These are phyloP conservation scores for Cercospora sesami DNA, from an alignment of 2,329 filamentous ascomycete genomes.

Conservation along the genomic window DNA sequence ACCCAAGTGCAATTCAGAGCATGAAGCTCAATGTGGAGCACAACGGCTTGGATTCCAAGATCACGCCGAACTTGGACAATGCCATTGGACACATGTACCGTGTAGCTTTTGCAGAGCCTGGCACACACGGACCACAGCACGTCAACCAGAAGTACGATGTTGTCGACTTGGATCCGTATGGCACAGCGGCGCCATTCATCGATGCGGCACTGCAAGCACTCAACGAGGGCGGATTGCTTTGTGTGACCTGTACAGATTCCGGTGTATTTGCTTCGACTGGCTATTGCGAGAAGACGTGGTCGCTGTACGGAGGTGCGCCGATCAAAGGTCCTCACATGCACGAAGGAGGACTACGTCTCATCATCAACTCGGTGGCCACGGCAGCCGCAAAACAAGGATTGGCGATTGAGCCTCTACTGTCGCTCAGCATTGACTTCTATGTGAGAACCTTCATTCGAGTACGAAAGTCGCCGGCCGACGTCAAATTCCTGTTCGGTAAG, in stretches of 20 bases:
- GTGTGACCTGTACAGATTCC: conserved; percentile 94
- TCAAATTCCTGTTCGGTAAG: conserved; percentile 87
- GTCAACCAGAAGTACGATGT: conserved; percentile 70
- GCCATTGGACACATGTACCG: conserved; percentile 91
- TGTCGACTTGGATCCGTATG: conserved; percentile 95
- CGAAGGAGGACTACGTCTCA: conserved; percentile 82
- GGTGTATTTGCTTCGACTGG: conserved; percentile 92
- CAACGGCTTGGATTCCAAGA: conserved; percentile 71
- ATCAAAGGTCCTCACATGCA: conserved; percentile 83
- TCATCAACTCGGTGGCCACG: conserved; percentile 77
- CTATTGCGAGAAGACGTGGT: conserved; percentile 90
- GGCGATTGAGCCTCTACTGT: conserved; percentile 84
- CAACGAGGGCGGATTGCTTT: conserved; percentile 84
- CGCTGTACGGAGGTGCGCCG: conserved; percentile 88
- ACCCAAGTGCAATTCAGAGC: conserved; percentile 52
- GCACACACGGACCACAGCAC: conserved; percentile 42
- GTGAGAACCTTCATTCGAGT: conserved; percentile 84
- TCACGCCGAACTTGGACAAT: conserved; percentile 74
- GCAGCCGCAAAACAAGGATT: conserved; percentile 83
- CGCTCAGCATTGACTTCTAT: conserved; percentile 95
- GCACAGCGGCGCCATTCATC: conserved; percentile 87
- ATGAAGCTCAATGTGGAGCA: conserved; percentile 84
- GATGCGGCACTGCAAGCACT: conserved; percentile 87
- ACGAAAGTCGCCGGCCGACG: conserved; percentile 73
- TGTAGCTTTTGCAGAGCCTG: conserved; percentile 37